These are phyloP conservation scores for Rhodosporidiobolus odoratus DNA, from an alignment of 768 basidiomycete species.

Conservation along the genomic window DNA sequence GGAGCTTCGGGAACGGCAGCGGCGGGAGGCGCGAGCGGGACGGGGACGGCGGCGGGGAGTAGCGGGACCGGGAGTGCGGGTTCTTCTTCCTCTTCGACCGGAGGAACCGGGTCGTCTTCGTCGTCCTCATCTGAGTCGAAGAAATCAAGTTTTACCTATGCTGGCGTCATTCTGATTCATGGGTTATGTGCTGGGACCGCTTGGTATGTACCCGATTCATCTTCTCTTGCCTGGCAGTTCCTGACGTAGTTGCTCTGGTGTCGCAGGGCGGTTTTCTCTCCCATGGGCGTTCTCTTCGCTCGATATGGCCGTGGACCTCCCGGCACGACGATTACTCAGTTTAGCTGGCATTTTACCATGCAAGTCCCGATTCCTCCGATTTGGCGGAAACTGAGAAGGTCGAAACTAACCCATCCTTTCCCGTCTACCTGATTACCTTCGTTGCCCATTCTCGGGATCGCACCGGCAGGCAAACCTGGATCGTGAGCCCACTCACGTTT, in stretches of 20 bases:
- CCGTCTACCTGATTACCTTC: too few relatives aligned
- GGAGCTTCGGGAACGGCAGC: not conserved
- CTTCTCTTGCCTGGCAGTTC: not conserved
- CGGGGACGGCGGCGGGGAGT: not conserved
- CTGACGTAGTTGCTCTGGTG: accelerated
- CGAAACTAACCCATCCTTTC: not conserved
- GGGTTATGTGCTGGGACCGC: conserved; percentile 6
- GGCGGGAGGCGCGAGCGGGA: not conserved
- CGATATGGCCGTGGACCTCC: conserved; percentile 8
- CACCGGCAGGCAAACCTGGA: not conserved
- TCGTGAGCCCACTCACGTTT: conserved; percentile 4
- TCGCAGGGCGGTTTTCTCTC: conserved; percentile 18
- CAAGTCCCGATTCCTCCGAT: not conserved
- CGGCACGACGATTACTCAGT: not conserved
- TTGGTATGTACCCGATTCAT: conserved; percentile 1
- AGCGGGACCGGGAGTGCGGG: not conserved
- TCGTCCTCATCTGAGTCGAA: not conserved
- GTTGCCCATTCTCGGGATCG: too few relatives aligned
- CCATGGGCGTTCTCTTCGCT: conserved; percentile 21
- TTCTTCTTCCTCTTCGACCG: not conserved
- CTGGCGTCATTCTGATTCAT: conserved; percentile 13
- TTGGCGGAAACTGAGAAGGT: not conserved
- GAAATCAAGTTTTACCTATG: not conserved
- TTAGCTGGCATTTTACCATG: conserved; percentile 25
- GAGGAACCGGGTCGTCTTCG: not conserved